These are phyloP conservation scores for Veloboletus limbatus DNA, from an alignment of 1,284 basidiomycete species.

Conservation along the genomic window DNA sequence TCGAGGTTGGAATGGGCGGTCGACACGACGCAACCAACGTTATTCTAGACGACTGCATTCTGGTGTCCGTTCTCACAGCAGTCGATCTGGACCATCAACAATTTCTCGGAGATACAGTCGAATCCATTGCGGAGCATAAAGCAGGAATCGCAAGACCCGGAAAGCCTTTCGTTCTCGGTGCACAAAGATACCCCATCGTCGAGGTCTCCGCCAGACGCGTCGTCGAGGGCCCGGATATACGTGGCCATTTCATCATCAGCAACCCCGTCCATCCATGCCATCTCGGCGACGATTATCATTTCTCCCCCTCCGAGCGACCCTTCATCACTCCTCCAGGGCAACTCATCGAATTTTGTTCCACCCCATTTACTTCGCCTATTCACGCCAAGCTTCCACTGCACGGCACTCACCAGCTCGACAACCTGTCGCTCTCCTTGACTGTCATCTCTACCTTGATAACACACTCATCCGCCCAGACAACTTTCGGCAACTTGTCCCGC, in stretches of 20 bases:
- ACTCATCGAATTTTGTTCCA: constrained; percentile 41
- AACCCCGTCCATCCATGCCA: constrained; percentile 22
- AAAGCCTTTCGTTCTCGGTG: constrained; percentile 74
- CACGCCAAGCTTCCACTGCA: constrained; percentile 57
- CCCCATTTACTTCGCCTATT: constrained; percentile 41
- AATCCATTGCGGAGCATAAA: constrained; percentile 81
- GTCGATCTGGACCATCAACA: constrained; percentile 93
- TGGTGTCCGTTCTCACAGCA: constrained; percentile 79
- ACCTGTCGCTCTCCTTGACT: constrained; percentile 69
- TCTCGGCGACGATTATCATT: constrained; percentile 33
- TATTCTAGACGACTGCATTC: constrained; percentile 64
- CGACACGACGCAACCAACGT: constrained; percentile 92
- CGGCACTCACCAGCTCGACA: constrained; percentile 81
- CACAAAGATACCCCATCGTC: constrained; percentile 61
- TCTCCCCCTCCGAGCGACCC: constrained; percentile 33
- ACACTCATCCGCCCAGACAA: constrained; percentile 34
- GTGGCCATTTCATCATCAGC: constrained; percentile 42
- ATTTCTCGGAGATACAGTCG: constrained; percentile 79
- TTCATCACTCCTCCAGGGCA: constrained; percentile 44
- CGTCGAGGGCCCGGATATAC: constrained; percentile 36
- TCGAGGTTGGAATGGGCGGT: constrained; percentile 97
- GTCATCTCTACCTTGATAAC: constrained; percentile 63
- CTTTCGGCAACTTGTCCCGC: constrained; percentile 14
- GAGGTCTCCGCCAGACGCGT: constrained; percentile 40
- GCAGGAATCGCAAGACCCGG: constrained; percentile 73